phyloP scores from a whole-genome alignment of 768 basidiomycete genomes.

The Tulasnella sp. region DNA sequence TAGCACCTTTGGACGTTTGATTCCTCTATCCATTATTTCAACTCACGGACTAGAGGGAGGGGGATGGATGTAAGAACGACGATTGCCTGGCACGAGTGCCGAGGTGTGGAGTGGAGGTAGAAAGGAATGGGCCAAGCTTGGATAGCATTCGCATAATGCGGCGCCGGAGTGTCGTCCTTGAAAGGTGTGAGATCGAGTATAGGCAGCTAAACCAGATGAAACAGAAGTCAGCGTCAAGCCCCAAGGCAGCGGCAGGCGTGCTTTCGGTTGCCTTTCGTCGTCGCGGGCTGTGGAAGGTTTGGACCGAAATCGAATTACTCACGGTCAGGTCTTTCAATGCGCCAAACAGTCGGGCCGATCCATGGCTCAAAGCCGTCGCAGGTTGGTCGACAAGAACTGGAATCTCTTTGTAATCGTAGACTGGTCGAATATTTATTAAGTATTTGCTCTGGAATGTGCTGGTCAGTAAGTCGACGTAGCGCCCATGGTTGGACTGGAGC shows the following conservation, averaged over 20 bases:
- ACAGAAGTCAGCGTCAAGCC: not conserved
- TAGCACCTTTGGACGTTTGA: no score
- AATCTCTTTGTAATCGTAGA: constrained; percentile 13
- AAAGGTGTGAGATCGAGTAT: constrained; percentile 8
- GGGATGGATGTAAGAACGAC: constrained; percentile 66
- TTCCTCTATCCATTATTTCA: not conserved
- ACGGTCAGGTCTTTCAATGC: constrained; percentile 8
- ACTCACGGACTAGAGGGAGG: constrained; percentile 57
- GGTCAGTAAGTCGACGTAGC: constrained; percentile 14
- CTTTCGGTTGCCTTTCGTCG: no score
- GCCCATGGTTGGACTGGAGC: not conserved
- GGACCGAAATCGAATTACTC: constrained; percentile 9
- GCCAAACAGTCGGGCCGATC: constrained; percentile 26
- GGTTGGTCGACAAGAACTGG: constrained; percentile 24
- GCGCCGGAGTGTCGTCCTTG: not conserved
- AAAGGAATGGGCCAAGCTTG: constrained; percentile 29
- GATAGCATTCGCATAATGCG: constrained; percentile 24
- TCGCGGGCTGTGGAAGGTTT: no score
- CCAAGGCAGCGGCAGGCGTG: not conserved
- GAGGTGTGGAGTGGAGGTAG: constrained; percentile 31
- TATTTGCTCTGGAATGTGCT: constrained; percentile 13
- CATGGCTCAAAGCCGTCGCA: constrained; percentile 12
- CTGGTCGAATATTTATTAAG: not conserved
- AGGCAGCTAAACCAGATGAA: constrained; percentile 12
- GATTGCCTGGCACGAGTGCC: constrained; percentile 41